Base-by-base conservation (phyloP, 1,284 basidiomycete species). In the Ceraceosorus guamensis region DNA sequence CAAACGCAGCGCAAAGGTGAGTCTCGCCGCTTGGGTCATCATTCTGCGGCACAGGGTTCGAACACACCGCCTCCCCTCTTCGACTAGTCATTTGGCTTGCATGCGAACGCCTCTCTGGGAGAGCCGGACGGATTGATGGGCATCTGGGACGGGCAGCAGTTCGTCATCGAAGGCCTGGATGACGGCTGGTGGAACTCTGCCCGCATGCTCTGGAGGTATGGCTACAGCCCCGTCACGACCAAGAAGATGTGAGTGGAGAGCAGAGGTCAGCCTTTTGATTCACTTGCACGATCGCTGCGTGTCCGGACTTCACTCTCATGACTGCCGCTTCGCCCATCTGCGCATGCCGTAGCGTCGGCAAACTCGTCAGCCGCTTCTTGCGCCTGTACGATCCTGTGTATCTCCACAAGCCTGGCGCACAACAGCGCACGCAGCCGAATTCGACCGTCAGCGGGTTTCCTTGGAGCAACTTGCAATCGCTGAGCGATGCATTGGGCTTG, bases 91-190 rank as follows among this genome's bases (percentile, higher is more conserved):
- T 59, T 56, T 35, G 44, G 45, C 11, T 48, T 59, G 14, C 31
- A 14, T 18, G 52, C 53, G 24, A 34, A 30, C 14, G 57, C 57
- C 11, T 31, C 55, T 13, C 52, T 59, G 6, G 57, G 54, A 3
- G 53, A 55, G 39, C 18, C 50, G 5, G 53, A 46, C 16, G 39
- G 30, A 14, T 18, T 30, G 37, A 67, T 57, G 55, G 73, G 68
- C 31, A 81, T 92, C 48, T 92, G 89, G 89, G 88, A 97, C 73
- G 93, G 93, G 0, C 60, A 64, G 31, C 62, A 73, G 33, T 73
- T 76, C 50, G 35, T 76, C 6, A 61, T 73, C 18, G 65, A 71
- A 32, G 66, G 66, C 6, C 63, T 70, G 33, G 59, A 66, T 37
- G 62, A 61, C 30, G 59, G 60, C 6, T 73, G 66, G 66, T 76